Percentiles rank a stretch among this genome's conserved stretches.
Conservation (phyloP, 2,329 filamentous ascomycete genomes). For the Colletotrichum neosansevieriae region DNA sequence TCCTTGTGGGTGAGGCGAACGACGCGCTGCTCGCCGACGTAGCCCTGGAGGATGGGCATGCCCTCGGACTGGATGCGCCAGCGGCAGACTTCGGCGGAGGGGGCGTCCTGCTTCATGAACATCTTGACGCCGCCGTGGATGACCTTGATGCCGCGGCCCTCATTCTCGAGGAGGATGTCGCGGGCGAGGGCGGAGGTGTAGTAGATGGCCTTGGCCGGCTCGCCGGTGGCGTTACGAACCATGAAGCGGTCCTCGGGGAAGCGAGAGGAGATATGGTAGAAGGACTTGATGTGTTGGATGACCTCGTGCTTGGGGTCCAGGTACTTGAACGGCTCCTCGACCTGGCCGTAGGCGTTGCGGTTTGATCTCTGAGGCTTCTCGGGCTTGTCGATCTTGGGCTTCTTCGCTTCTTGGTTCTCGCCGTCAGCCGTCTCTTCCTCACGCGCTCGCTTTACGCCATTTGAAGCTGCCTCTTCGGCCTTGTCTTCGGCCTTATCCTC, state of each 20-base stretch:
- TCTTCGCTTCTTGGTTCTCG: conserved; percentile 52
- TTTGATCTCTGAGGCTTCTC: conserved; percentile 49
- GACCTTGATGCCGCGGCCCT: conserved; percentile 92
- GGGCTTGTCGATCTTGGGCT: conserved; percentile 55
- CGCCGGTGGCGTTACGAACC: conserved; percentile 91
- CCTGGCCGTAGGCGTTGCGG: conserved; percentile 63
- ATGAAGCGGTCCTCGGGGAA: conserved; percentile 95
- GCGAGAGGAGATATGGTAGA: conserved; percentile 85
- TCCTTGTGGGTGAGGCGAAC: conserved; percentile 81
- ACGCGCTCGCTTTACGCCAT: conserved; percentile 50
- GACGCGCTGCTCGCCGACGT: conserved; percentile 83
- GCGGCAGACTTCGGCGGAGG: conserved; percentile 85
- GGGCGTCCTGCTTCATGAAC: conserved; percentile 98
- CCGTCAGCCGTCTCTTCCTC: conserved; percentile 49
- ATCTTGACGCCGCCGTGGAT: conserved; percentile 98
- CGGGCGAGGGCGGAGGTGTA: conserved; percentile 89
- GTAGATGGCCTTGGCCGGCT: conserved; percentile 94
- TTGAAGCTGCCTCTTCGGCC: conserved; percentile 31
- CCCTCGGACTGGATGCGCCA: conserved; percentile 98
- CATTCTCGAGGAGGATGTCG: conserved; percentile 87
- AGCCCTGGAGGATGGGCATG: conserved; percentile 89
- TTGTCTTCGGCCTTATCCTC: conserved; percentile 23
- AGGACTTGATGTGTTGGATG: conserved; percentile 80
- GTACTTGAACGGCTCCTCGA: conserved; percentile 96
- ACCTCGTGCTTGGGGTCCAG: conserved; percentile 80